Base-by-base conservation (phyloP, 164 flowering plant species). In the Warburgia ugandensis region DNA sequence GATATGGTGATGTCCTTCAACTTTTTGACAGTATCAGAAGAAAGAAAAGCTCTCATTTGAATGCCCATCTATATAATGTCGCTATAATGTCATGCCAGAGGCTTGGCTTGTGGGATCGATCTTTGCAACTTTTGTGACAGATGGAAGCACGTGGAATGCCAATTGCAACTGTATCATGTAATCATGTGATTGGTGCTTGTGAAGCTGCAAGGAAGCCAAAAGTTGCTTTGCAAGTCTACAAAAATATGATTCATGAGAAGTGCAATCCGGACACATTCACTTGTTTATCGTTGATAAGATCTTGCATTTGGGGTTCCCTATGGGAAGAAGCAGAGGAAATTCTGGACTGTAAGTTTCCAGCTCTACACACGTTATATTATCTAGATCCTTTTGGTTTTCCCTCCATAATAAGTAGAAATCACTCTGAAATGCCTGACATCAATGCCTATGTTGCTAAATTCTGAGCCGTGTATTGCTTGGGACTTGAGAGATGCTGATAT, bases 271-370 rank as follows among this genome's bases (percentile, higher is more conserved):
- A 88, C 59, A 81, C 73, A 7, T 88, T 85, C 54, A 88, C 95
- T 25, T 65, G 75, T 53, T 57, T 82, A 60, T 80, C 94, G 11
- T 54, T 92, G 28, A 58, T 82, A 52, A 80, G 99, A 75, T 50
- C 78, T 35, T 92, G 94, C 59, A 66, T 77, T 21, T 84, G 88
- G 94, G 96, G 91, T 39, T 82, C 86, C 41, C 69, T 81, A 28
- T 88, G 89, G 94, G 32, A 35, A 44, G 74, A 85, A 71, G 77
- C 80, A 43, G 73, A 68, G 56, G 78, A 76, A 54, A 79, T 92
- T 20, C 59, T 92, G n/a, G 6, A 60, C 72, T 39, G 99, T 88
- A 73, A 68, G 89, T 67, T 52, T 1, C n/a, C 19, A 26, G 27
- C 27, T 47, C 26, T 33, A 5, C 1, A 14, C 17, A 6, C 23